Evolutionary conservation across 352 stramenopile species (phyloP).

Genomic region (Pythium myriotylum): DNA sequence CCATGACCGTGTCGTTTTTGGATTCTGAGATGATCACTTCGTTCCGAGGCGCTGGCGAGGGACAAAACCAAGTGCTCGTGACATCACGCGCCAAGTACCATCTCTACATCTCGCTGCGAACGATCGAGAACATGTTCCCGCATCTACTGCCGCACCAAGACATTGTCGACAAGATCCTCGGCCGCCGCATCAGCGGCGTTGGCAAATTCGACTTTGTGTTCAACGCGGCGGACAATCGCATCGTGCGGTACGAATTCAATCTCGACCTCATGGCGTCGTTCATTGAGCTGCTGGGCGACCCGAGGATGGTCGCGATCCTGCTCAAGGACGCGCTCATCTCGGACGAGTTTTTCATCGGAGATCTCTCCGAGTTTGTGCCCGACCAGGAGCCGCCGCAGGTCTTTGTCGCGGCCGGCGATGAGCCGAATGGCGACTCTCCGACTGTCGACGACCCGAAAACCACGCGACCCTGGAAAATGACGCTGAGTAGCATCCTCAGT

Average conservation of each 20-base stretch:
- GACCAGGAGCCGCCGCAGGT: background rate
- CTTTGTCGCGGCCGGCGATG: background rate
- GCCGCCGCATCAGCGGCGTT: constrained; percentile 33
- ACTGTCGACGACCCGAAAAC: background rate
- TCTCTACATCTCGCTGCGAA: constrained; percentile 42
- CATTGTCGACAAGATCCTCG: constrained; percentile 37
- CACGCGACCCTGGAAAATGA: constrained; percentile 22
- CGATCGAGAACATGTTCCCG: constrained; percentile 58
- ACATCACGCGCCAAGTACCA: constrained; percentile 45
- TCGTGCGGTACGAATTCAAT: constrained; percentile 48
- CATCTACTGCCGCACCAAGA: constrained; percentile 32
- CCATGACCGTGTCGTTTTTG: constrained; percentile 34
- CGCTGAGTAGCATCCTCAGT: constrained; percentile 22
- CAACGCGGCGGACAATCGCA: constrained; percentile 36
- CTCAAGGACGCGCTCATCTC: constrained; percentile 48
- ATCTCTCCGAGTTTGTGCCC: constrained; percentile 22
- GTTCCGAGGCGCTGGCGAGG: background rate
- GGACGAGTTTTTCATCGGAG: constrained; percentile 56
- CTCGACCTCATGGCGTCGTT: constrained; percentile 49
- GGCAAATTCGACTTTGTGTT: constrained; percentile 51
- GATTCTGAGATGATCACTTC: constrained; percentile 20
- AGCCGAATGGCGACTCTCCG: background rate
- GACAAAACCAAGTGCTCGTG: constrained; percentile 33
- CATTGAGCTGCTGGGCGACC: constrained; percentile 41
- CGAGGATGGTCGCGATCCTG: constrained; percentile 38